These are phyloP conservation scores for Vaccinium macrocarpon DNA, from an alignment of 148 eudicot genomes.

Conservation along the genomic window DNA sequence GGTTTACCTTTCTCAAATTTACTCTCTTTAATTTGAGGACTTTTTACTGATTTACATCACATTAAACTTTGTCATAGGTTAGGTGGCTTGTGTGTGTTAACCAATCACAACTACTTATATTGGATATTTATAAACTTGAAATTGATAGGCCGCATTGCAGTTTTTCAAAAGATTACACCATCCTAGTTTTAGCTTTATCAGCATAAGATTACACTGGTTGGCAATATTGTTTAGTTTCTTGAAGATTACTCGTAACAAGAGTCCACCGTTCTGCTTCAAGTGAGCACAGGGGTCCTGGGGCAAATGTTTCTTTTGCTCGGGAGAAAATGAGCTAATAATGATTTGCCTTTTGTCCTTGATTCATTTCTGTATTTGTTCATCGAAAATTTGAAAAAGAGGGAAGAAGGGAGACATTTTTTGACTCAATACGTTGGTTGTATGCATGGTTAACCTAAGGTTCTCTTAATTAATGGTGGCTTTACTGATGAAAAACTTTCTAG, in stretches of 20 bases:
- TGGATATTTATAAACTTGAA: neutral
- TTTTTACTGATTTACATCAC: neutral
- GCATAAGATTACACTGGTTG: neutral
- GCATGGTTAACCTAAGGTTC: neutral
- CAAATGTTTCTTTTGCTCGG: neutral
- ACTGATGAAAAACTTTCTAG: constrained; percentile 54
- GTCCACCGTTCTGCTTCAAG: neutral
- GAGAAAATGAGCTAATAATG: neutral
- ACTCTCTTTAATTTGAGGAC: neutral
- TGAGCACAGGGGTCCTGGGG: neutral
- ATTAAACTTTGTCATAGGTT: neutral
- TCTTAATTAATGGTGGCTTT: constrained; percentile 23
- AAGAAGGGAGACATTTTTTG: neutral
- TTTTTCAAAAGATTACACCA: neutral
- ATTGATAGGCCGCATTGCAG: neutral
- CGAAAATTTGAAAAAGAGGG: neutral
- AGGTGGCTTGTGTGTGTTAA: neutral
- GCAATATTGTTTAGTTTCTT: neutral
- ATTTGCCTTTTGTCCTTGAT: neutral
- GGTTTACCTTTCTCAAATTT: neutral
- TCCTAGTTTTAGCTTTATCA: neutral
- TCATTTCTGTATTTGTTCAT: neutral
- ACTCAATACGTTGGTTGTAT: neutral
- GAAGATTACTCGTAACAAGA: neutral
- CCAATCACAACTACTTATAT: neutral